Evolutionary conservation across 2,329 filamentous ascomycete species (phyloP), one percentile per base, ranked within the genome.

Genomic region (Fusarium succisae): DNA sequence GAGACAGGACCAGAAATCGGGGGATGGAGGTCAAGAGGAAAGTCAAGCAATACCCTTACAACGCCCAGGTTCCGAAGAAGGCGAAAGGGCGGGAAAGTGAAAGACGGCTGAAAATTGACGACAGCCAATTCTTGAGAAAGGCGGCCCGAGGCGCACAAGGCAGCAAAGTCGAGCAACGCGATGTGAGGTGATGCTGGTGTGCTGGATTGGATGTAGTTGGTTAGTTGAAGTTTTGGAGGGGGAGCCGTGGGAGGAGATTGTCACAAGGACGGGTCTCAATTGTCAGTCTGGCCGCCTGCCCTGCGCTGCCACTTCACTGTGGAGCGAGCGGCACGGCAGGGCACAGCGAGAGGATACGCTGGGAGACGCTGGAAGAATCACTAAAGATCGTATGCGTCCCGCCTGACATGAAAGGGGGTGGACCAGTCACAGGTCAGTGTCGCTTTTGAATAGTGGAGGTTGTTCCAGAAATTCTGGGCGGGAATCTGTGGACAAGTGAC

Each of bases 141-240:
- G 66, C 73, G 65, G 55, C 58, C 72, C 72, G 41, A 65, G 62
- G 72, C 72, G 69, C 69, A 74, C 66, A 71, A 41, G 55, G 65
- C 37, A 68, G 47, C 55, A 59, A 75, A 70, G 64, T 67, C 66
- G 56, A 65, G 66, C 55, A 71, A 76, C 75, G 75, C 75, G 74
- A 78, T 74, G 68, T 54, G 51, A 70, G 59, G 66, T 70, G 47
- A 51, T 70, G 66, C 45, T 69, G 66, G 44, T 59, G 53, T 48
- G 67, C 37, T 70, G 63, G 45, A 68, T 50, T 68, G 67, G 66
- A 73, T 73, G 74, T 48, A 70, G 68, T 73, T 70, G 73, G 61
- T 60, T 56, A 69, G 63, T 72, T 51, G 56, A 70, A 55, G 54
- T 70, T 70, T 75, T 76, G 70, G 77, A 75, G 74, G 74, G 72